Conservation (phyloP, 768 basidiomycete species). For the Lactarius psammicola region DNA sequence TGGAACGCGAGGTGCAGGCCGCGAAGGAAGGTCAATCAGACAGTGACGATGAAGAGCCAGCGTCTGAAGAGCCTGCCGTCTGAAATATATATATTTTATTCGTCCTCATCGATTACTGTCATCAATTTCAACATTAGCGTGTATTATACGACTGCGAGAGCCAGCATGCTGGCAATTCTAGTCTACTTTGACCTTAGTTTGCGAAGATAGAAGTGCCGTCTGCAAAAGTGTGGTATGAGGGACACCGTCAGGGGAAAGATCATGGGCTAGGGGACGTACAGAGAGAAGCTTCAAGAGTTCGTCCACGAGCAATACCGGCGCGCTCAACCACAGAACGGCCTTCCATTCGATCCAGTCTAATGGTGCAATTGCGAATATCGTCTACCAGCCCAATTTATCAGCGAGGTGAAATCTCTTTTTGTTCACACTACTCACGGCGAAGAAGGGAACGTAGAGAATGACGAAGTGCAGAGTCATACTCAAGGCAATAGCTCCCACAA, state of each 20-base stretch:
- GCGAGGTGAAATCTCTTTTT: not conserved
- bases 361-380: conserved; percentile 87
- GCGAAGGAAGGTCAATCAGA: conserved; percentile 46
- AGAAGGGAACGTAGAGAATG: conserved; percentile 97
- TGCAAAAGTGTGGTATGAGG: conserved; percentile 30
- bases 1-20: conserved; percentile 56
- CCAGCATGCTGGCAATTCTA: conserved; percentile 27
- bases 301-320: conserved; percentile 86
- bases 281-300: conserved; percentile 85
- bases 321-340: conserved; percentile 84
- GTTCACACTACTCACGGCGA: conserved; percentile 64
- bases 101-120: not conserved
- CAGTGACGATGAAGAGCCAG: conserved; percentile 55
- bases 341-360: conserved; percentile 96
- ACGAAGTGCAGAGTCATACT: conserved; percentile 93
- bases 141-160: conserved; percentile 1
- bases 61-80: conserved; percentile 9
- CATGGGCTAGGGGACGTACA: conserved; percentile 43
- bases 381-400: conserved; percentile 40
- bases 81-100: not conserved
- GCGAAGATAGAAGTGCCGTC: conserved; percentile 58
- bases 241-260: conserved; percentile 18
- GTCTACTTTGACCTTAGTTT: conserved; percentile 51
- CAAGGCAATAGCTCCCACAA: conserved; percentile 83
- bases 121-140: not conserved